These are phyloP conservation scores for Teunomyces aglyptinius DNA, from an alignment of 805 yeast genomes.

Conservation along the genomic window DNA sequence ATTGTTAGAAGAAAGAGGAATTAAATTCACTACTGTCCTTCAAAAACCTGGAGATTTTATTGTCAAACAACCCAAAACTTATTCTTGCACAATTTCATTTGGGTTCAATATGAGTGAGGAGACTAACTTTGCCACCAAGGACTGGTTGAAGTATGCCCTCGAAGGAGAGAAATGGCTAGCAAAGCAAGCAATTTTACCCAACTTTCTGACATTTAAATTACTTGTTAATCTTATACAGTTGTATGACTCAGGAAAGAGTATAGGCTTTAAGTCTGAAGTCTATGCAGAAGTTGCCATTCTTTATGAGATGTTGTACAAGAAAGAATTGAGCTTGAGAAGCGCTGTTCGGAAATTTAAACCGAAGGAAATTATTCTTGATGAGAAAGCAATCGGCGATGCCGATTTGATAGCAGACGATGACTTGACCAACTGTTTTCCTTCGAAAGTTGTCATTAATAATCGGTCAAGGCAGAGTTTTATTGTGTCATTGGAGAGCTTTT, in stretches of 20 bases:
- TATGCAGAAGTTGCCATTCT: constrained; percentile 31
- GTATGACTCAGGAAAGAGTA: constrained; percentile 31
- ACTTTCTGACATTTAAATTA: constrained; percentile 50
- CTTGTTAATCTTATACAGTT: constrained; percentile 46
- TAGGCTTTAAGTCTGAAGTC: constrained; percentile 34
- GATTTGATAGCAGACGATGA: constrained; percentile 56
- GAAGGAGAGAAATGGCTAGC: constrained; percentile 53
- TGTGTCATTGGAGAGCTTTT: constrained; percentile 29
- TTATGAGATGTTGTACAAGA: constrained; percentile 30
- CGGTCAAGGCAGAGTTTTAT: constrained; percentile 30
- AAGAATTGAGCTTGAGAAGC: constrained; percentile 46
- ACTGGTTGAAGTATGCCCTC: constrained; percentile 52
- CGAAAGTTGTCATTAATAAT: constrained; percentile 45
- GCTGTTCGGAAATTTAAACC: constrained; percentile 29
- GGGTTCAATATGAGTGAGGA: constrained; percentile 59
- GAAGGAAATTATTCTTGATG: constrained; percentile 35
- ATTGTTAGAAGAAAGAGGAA: constrained; percentile 45
- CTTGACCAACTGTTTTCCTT: constrained; percentile 50
- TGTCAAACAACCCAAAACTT: constrained; percentile 55
- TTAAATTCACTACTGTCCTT: constrained; percentile 44
- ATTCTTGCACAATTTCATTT: constrained; percentile 48
- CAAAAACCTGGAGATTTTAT: constrained; percentile 65
- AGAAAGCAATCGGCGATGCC: constrained; percentile 22
- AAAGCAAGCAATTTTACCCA: constrained; percentile 49
- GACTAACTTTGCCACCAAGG: constrained; percentile 52